A percentile compares a stretch with the other conserved stretches of the same genome.
Evolutionary conservation across 805 yeast species (phyloP).

Genomic region (Zygotorulaspora chibaensis): DNA sequence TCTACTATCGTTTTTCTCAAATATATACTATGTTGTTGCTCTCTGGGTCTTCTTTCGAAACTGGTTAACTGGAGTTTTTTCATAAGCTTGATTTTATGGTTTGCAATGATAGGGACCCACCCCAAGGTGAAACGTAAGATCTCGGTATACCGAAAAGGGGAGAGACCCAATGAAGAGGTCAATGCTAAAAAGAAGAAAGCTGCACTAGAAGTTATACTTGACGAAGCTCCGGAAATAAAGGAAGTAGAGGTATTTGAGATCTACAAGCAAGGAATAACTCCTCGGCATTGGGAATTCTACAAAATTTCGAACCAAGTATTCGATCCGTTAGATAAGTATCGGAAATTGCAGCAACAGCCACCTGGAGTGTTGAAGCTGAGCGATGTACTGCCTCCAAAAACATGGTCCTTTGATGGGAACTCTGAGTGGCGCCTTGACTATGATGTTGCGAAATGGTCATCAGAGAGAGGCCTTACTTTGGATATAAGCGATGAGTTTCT

Average conservation of each 20-base stretch:
- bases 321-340: constrained; percentile 43
- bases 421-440: constrained; percentile 64
- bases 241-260: constrained; percentile 77
- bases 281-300: constrained; percentile 58
- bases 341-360: constrained; percentile 55
- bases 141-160: constrained; percentile 29
- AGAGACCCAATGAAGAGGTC: constrained; percentile 24
- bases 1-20: constrained; percentile 58
- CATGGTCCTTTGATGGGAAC: constrained; percentile 65
- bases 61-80: constrained; percentile 63
- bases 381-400: constrained; percentile 60
- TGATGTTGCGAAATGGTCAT: constrained; percentile 49
- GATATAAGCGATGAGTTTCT: constrained; percentile 48
- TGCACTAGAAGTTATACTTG: constrained; percentile 52
- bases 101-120: constrained; percentile 47
- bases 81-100: constrained; percentile 59
- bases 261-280: constrained; percentile 58
- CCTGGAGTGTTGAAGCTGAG: constrained; percentile 53
- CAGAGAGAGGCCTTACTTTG: constrained; percentile 39
- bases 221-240: constrained; percentile 57
- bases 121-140: constrained; percentile 45
- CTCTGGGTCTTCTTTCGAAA: constrained; percentile 42
- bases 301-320: constrained; percentile 54
- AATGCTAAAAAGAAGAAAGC: constrained; percentile 3
- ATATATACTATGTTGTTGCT: constrained; percentile 37